Base-by-base conservation (phyloP, 2,329 filamentous ascomycete genomes). In the Byssoonygena ceratinophila region DNA sequence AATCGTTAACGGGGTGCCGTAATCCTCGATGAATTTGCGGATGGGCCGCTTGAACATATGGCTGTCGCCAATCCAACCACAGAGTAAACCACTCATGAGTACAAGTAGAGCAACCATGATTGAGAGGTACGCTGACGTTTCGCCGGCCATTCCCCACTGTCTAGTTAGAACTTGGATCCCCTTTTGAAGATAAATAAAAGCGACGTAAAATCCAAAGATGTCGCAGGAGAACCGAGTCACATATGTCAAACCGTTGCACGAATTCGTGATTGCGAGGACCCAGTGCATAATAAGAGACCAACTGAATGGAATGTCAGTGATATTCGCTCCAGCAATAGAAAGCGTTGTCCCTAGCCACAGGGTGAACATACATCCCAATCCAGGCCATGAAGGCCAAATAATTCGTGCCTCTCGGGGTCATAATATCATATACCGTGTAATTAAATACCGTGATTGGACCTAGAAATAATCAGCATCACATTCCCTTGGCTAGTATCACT, bases 371-470 rank as follows among this genome's bases (percentile, higher is more conserved):
- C 74, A 94, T 77, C 57, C 87, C 87, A 62, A 94, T 87, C 84
- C 89, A 91, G 62, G 82, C 84, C 89, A 94, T 94, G 66, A 95
- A 95, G 5, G 83, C 81, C 51, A 94, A 80, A 64, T 91, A 94
- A 63, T 90, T 83, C 4, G 84, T 85, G 1, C 85, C 86, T 0
- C 81, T 81, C 1, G 85, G 83, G 1, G 76, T 72, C 64, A 95
- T 86, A 58, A 95, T 94, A 66, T 92, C 84, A 71, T 90, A 94
- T 2, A 94, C 87, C 2, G 89, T 95, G 64, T 94, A 94, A 66
- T 94, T 94, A 65, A 94, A 94, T 25, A 94, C 87, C 14, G 89
- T 94, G 53, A 95, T 94, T 2, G 88, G 88, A n/a, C 82, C 81
- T 79, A 16, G 52, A 12, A 11, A 22, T 5, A 20, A 46, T 53